Evolutionary conservation across 176 grass and related monocot species (phyloP).

Genomic region (Musa troglodytarum): DNA sequence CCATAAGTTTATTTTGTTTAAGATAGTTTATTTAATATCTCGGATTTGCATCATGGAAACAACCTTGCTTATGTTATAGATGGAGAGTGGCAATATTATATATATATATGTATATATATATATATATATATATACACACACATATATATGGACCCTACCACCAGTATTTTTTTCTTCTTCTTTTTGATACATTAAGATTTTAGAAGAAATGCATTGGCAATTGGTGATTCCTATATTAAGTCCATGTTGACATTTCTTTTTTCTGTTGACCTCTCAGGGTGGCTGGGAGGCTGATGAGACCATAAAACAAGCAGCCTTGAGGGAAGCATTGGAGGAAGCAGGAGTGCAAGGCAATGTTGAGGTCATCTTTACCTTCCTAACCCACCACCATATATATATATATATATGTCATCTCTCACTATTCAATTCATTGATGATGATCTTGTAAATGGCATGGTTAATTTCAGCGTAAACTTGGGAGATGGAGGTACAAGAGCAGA

Average conservation of each 20-base stretch:
- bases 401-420: background rate
- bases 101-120: too few species aligned
- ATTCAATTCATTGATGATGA: background rate
- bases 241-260: background rate
- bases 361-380: background rate
- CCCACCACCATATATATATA: too few species aligned
- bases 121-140: too few species aligned
- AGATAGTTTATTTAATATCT: too few species aligned
- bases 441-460: background rate
- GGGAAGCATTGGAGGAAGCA: slow-evolving; percentile 23
- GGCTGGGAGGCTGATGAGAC: slow-evolving; percentile 21
- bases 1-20: too few species aligned
- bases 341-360: slow-evolving; percentile 15
- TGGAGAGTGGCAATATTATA: too few species aligned
- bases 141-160: too few species aligned
- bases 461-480: slow-evolving; percentile 30
- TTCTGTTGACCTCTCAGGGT: background rate
- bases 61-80: too few species aligned
- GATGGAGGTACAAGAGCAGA: slow-evolving; percentile 78
- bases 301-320: slow-evolving; percentile 16
- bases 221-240: background rate
- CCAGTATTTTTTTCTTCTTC: too few species aligned
- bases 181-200: background rate
- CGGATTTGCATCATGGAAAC: too few species aligned
- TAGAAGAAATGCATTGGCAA: background rate